Evolutionary conservation across 176 grass and related monocot species (phyloP), one percentile per base, ranked within the genome.

Genomic region (Oryza meridionalis): DNA sequence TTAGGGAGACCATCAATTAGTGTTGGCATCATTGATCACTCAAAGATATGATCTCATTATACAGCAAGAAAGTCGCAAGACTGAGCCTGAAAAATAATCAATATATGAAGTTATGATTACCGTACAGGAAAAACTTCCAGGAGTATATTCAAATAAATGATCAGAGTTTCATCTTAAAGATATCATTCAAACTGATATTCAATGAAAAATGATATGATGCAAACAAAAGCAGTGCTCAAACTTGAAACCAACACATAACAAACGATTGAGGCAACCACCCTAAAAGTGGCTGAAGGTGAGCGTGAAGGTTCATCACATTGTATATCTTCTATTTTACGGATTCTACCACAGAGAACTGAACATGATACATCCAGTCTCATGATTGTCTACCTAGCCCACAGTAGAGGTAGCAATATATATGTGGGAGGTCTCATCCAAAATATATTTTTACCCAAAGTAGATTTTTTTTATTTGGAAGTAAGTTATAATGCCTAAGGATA

Each of bases 1-100:
- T 98, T 86, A 55, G 96, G 96, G 44, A 98, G 89, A 84, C 93
- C 91, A 75, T 95, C 93, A 75, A 98, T 83, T 70, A 98, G 69
- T 9, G 73, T 85, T 73, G 96, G 84, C 38, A 76, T 78, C 77
- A 79, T 92, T 67, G 51, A 75, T 50, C 50, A 65, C 16, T 82
- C 55, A 85, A 72, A 76, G 65, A 81, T 70, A 71, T 51, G 44
- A 63, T 70, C 72, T 77, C 80, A n/a, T n/a, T n/a, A n/a, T n/a
- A n/a, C n/a, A n/a, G n/a, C n/a, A n/a, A n/a, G n/a, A n/a, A n/a
- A 79, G 44, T 26, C 7, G 75, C 65, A 74, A 66, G 58, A 69
- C 55, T 32, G 59, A 87, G 38, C 91, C 85, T 93, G 78, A n/a
- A 24, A 91, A 75, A 80, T 82, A 70, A 47, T 79, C 55, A 67